phyloP scores from a whole-genome alignment of 164 flowering plant genomes.

The Aristolochia fimbriata region DNA sequence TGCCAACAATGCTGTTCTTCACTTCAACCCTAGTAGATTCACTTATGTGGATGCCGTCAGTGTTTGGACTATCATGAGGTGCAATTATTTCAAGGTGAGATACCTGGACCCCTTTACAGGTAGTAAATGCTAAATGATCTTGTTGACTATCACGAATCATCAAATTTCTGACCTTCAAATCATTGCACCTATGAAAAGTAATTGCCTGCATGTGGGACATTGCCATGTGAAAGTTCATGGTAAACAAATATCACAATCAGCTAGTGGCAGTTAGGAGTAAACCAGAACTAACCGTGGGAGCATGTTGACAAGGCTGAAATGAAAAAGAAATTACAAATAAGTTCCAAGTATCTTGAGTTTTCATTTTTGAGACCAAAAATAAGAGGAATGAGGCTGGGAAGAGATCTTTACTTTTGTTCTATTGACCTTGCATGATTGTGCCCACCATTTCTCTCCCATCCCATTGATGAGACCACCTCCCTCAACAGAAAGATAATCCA shows the following conservation, averaged over 20 bases:
- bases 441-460: slow-evolving; percentile 93
- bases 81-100: slow-evolving; percentile 49
- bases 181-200: slow-evolving; percentile 71
- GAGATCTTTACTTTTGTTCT: slow-evolving; percentile 34
- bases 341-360: background rate
- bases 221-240: background rate
- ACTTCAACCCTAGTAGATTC: slow-evolving; percentile 45
- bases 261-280: background rate
- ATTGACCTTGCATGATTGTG: slow-evolving; percentile 71
- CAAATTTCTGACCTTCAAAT: slow-evolving; percentile 44
- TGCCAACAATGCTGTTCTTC: slow-evolving; percentile 38
- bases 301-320: slow-evolving; percentile 78
- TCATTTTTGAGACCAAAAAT: background rate
- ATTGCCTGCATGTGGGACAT: slow-evolving; percentile 51
- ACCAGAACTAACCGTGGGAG: slow-evolving; percentile 69
- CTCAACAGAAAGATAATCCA: slow-evolving; percentile 55
- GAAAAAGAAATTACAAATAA: slow-evolving; percentile 3
- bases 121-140: slow-evolving; percentile 78
- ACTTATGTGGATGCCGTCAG: slow-evolving; percentile 92
- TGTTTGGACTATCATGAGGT: slow-evolving; percentile 76
- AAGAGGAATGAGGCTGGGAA: background rate
- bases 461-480: slow-evolving; percentile 79
- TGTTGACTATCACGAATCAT: slow-evolving; percentile 61
- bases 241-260: background rate
- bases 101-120: slow-evolving; percentile 38